Evolutionary conservation across 192 early-diverging fungal genomes (phyloP), one percentile per base, ranked within the genome.

Genomic region (Piromyces finnis): DNA sequence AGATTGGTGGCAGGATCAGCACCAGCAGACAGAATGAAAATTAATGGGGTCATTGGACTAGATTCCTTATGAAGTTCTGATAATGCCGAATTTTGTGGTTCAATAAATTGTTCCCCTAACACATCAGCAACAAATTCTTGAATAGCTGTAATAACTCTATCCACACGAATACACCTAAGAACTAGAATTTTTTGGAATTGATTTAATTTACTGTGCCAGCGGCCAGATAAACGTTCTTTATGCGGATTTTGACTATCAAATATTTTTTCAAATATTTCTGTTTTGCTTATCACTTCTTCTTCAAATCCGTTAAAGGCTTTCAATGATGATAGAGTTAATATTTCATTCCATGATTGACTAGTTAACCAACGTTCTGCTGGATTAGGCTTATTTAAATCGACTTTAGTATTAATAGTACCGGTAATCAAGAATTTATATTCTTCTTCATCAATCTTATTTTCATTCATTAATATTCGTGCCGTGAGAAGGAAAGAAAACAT

Each of bases 391-490:
- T 0, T n/a, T 68, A 68, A 27, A n/a, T 68, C 51, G 3, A 68
- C 51, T 11, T 68, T 68, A 68, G 26, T 68, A 68, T 6, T 68
- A 22, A 68, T 26, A 7, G 51, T 68, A 22, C 89, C 89, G 0
- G 89, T 90, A 26, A 90, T 81, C 29, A 90, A 81, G 81, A 90
- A 90, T 83, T 86, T 85, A 87, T 89, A 90, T 81, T 90, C 89
- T 29, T 90, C 89, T 15, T 39, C 59, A 78, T 90, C 89, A 32
- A 90, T 86, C 78, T 90, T 89, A 59, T 83, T 84, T 36, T 82
- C 27, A 28, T 85, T 86, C 77, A 82, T 82, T 85, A 90, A 87
- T 5, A 90, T 39, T n/a, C 89, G 87, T 78, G 89, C 84, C 77
- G 86, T 88, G 12, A 90, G 85, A 22, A 90, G 77, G 81, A 90